Conservation (phyloP, 805 yeast genomes). For the Diddensiella transvaalensis region DNA sequence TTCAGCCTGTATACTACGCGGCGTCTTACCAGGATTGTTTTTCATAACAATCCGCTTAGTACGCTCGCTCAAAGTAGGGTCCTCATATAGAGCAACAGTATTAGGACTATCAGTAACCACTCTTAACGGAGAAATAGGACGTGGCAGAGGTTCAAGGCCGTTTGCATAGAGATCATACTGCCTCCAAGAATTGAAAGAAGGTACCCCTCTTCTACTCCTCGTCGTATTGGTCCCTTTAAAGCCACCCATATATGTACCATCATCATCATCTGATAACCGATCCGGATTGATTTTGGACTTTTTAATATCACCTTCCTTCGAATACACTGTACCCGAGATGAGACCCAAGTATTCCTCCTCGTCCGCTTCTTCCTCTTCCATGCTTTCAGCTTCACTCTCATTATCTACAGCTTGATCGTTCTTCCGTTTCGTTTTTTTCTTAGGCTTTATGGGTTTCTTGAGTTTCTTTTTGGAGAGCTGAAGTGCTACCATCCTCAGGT, state of each 20-base stretch:
- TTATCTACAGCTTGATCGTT: background rate
- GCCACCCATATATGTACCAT: background rate
- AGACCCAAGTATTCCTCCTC: slow-evolving; percentile 6
- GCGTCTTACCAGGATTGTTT: slow-evolving; percentile 9
- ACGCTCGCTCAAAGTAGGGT: slow-evolving; percentile 6
- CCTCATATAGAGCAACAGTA: slow-evolving; percentile 1
- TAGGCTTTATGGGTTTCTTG: background rate
- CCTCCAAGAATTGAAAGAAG: background rate
- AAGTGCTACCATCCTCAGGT: background rate
- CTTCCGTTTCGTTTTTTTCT: slow-evolving; percentile 4
- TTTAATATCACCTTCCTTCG: background rate
- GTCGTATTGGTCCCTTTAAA: background rate
- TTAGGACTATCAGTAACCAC: slow-evolving; percentile 14
- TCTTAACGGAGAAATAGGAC: slow-evolving; percentile 15
- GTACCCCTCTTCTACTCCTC: background rate
- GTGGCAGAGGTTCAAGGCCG: slow-evolving; percentile 20
- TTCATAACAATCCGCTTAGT: slow-evolving; percentile 4
- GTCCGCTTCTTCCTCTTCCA: background rate
- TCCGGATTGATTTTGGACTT: background rate
- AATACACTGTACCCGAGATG: slow-evolving; percentile 5
- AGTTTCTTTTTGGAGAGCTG: background rate
- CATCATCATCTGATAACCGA: background rate
- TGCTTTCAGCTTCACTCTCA: background rate
- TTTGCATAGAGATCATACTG: slow-evolving; percentile 4
- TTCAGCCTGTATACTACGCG: background rate